These are phyloP conservation scores for Ogataea glucozyma DNA, from an alignment of 805 yeast species.

Conservation along the genomic window DNA sequence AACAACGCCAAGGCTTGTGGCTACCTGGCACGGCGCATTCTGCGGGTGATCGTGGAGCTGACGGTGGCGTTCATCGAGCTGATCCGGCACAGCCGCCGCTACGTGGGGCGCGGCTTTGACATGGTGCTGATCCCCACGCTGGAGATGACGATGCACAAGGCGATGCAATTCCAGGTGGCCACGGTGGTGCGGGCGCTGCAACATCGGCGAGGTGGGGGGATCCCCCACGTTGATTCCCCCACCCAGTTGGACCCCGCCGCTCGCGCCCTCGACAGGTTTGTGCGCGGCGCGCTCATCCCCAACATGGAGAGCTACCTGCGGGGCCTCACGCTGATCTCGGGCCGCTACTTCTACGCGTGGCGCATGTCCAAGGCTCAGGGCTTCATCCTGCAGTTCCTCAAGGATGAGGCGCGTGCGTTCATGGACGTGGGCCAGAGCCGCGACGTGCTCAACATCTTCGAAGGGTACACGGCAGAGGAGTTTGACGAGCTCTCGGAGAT, in stretches of 20 bases:
- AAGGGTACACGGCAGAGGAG: slow-evolving; percentile 20
- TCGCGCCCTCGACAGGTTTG: slow-evolving; percentile 16
- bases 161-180: slow-evolving; percentile 33
- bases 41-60: slow-evolving; percentile 35
- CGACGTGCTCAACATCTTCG: slow-evolving; percentile 19
- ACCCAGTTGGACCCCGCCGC: too few relatives aligned
- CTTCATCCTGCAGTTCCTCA: slow-evolving; percentile 40
- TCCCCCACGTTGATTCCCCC: too few relatives aligned
- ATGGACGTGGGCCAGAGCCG: not conserved
- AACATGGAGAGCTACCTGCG: slow-evolving; percentile 44
- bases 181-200: slow-evolving; percentile 34
- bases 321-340: slow-evolving; percentile 48
- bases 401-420: slow-evolving; percentile 10
- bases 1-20: slow-evolving; percentile 39
- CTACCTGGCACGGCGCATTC: slow-evolving; percentile 39
- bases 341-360: slow-evolving; percentile 66
- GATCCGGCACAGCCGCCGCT: slow-evolving; percentile 31
- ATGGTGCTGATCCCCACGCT: slow-evolving; percentile 39
- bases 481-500: slow-evolving; percentile 11
- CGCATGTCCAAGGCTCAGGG: slow-evolving; percentile 60
- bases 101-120: slow-evolving; percentile 41
- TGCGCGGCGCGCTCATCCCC: slow-evolving; percentile 26
- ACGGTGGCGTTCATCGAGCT: slow-evolving; percentile 39
- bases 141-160: slow-evolving; percentile 41
- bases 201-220: not conserved